Percentiles rank a stretch among this genome's conserved stretches.
phyloP scores from a whole-genome alignment of 2,329 filamentous ascomycete species.

The Sarocladium brachiariae region DNA sequence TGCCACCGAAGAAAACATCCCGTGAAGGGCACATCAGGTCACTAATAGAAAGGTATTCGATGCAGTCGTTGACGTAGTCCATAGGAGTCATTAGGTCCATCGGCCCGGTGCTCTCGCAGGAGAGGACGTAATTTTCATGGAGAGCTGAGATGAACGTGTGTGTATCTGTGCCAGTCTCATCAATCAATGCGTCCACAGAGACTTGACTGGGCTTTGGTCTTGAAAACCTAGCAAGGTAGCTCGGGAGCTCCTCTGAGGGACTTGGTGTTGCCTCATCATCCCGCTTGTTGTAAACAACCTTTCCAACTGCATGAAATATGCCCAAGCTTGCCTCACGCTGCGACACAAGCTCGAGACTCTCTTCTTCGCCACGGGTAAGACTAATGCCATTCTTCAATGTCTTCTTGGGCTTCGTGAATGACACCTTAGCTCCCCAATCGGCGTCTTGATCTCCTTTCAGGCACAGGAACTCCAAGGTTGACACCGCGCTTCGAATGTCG shows the following conservation, averaged over 20 bases:
- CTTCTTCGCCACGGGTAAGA: conserved; percentile 70
- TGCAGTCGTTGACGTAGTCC: conserved; percentile 76
- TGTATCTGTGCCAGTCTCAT: conserved; percentile 88
- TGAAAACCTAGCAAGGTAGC: conserved; percentile 49
- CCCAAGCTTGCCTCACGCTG: conserved; percentile 85
- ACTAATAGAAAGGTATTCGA: conserved; percentile 79
- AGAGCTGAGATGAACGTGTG: conserved; percentile 83
- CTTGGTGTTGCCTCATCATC: conserved; percentile 44
- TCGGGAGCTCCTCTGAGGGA: conserved; percentile 48
- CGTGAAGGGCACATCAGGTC: conserved; percentile 76
- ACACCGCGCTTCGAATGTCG: conserved; percentile 88
- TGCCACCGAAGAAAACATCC: conserved; percentile 59
- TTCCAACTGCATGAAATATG: conserved; percentile 93
- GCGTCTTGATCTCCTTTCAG: conserved; percentile 69
- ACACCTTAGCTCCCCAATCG: conserved; percentile 68
- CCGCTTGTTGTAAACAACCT: conserved; percentile 94
- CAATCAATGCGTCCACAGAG: conserved; percentile 68
- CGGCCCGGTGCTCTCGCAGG: conserved; percentile 57
- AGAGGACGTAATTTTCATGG: conserved; percentile 89
- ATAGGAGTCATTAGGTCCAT: conserved; percentile 54
- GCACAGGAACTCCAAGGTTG: conserved; percentile 87
- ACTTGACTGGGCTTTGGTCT: conserved; percentile 60
- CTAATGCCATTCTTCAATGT: conserved; percentile 46
- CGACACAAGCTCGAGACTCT: conserved; percentile 73
- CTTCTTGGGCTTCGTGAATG: conserved; percentile 63